Evolutionary conservation across 1,284 basidiomycete genomes (phyloP).

Genomic region (Cryptococcus sp.): DNA sequence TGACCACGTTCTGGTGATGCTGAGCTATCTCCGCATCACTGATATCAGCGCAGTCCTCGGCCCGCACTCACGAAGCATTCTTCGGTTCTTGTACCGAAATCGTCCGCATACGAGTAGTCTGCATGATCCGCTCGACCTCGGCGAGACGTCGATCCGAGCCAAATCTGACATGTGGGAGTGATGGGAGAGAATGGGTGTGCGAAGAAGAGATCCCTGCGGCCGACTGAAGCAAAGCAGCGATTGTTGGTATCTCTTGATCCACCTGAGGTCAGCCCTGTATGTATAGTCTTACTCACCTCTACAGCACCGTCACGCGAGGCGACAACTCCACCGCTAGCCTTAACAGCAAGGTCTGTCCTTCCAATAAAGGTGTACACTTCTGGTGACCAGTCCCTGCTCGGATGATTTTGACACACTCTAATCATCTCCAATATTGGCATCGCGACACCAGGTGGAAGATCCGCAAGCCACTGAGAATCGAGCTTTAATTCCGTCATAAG

Average conservation of each 20-base stretch:
- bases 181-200: conserved; percentile 7
- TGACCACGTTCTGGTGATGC: conserved; percentile 72
- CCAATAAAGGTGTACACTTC: conserved; percentile 71
- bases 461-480: conserved; percentile 53
- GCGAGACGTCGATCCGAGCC: conserved; percentile 78
- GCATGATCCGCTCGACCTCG: conserved; percentile 81
- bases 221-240: conserved; percentile 15
- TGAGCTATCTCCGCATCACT: conserved; percentile 33
- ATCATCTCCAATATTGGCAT: conserved; percentile 78
- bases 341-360: conserved; percentile 63
- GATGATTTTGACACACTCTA: conserved; percentile 70
- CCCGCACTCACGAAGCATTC: conserved; percentile 59
- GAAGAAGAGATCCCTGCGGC: background rate
- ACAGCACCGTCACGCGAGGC: conserved; percentile 8
- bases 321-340: conserved; percentile 8
- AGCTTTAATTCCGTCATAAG: conserved; percentile 57
- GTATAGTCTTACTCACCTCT: conserved; percentile 11
- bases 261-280: conserved; percentile 7
- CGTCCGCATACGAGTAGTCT: conserved; percentile 64
- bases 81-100: conserved; percentile 65
- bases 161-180: conserved; percentile 65
- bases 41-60: background rate
- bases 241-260: conserved; percentile 11
- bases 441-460: conserved; percentile 63
- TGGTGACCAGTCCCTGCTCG: conserved; percentile 65